Evolutionary conservation across 2,329 filamentous ascomycete species (phyloP).

Genomic region (Fusarium dimerum): DNA sequence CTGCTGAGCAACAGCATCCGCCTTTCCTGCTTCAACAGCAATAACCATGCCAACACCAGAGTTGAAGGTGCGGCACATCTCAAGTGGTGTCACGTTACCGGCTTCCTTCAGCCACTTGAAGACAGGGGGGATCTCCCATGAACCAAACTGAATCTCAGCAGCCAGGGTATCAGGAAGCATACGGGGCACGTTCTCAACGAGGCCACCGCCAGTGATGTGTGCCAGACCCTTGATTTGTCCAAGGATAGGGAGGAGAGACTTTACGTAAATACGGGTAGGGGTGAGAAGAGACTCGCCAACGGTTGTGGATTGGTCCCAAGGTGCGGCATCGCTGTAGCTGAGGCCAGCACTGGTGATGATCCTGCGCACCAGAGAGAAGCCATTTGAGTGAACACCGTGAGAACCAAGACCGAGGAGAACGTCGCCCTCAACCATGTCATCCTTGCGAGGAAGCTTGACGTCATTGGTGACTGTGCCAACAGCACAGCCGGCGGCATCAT

Average conservation of each 20-base stretch:
- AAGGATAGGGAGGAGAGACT: conserved; percentile 69
- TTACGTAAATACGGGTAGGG: conserved; percentile 93
- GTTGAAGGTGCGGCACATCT: conserved; percentile 95
- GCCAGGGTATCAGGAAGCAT: conserved; percentile 81
- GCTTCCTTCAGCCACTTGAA: conserved; percentile 82
- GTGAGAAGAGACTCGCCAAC: conserved; percentile 80
- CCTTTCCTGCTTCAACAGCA: conserved; percentile 69
- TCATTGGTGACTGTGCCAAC: conserved; percentile 76
- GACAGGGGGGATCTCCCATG: conserved; percentile 76
- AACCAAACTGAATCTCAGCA: conserved; percentile 75
- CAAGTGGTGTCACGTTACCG: conserved; percentile 69
- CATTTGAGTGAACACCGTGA: conserved; percentile 91
- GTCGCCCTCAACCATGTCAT: conserved; percentile 78
- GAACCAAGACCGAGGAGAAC: conserved; percentile 84
- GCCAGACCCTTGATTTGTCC: conserved; percentile 84
- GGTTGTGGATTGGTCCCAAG: conserved; percentile 67
- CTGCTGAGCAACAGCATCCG: conserved; percentile 57
- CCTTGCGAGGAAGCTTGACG: conserved; percentile 72
- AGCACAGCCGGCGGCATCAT: conserved; percentile 89
- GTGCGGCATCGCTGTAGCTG: conserved; percentile 69
- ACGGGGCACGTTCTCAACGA: conserved; percentile 90
- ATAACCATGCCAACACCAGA: conserved; percentile 93
- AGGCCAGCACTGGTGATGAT: conserved; percentile 77
- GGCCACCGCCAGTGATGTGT: conserved; percentile 94
- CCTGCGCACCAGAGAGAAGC: conserved; percentile 93